Percentiles rank a stretch among this genome's conserved stretches.
phyloP scores from a whole-genome alignment of 345 rosid species.

The Laguncularia racemosa region DNA sequence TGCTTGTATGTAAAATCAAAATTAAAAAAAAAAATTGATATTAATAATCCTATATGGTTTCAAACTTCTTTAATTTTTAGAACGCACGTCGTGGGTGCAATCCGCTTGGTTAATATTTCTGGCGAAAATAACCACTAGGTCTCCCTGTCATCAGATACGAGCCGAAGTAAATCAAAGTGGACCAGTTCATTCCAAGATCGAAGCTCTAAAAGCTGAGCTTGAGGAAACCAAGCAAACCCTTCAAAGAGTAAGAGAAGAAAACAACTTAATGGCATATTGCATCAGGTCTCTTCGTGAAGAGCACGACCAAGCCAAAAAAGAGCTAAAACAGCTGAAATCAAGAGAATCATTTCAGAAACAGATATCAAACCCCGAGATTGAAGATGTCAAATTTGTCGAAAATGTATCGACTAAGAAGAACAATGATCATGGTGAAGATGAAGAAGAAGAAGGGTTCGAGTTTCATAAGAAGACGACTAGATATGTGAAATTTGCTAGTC shows the following conservation, averaged over 20 bases:
- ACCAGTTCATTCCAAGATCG: constrained; percentile 19
- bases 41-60: too few species aligned
- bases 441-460: constrained; percentile 21
- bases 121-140: too few species aligned
- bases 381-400: constrained; percentile 38
- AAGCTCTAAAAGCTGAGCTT: constrained; percentile 38
- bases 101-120: too few species aligned
- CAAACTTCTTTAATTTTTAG: too few species aligned
- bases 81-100: too few species aligned
- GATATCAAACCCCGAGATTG: constrained; percentile 23
- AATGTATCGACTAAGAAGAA: constrained; percentile 11
- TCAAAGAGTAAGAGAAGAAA: constrained; percentile 33
- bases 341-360: constrained; percentile 16
- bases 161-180: constrained; percentile 14
- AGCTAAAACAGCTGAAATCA: constrained; percentile 28
- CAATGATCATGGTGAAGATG: background rate
- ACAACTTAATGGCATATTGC: constrained; percentile 21
- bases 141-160: constrained; percentile 12
- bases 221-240: constrained; percentile 47
- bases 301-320: constrained; percentile 34
- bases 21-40: too few species aligned
- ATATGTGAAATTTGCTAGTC: constrained; percentile 57
- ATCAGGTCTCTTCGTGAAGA: constrained; percentile 38
- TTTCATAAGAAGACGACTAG: constrained; percentile 42
- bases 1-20: too few species aligned